A percentile compares a stretch with the other conserved stretches of the same genome.
These are phyloP conservation scores for Rhododendron vialii DNA, from an alignment of 148 eudicot species.

Conservation along the genomic window DNA sequence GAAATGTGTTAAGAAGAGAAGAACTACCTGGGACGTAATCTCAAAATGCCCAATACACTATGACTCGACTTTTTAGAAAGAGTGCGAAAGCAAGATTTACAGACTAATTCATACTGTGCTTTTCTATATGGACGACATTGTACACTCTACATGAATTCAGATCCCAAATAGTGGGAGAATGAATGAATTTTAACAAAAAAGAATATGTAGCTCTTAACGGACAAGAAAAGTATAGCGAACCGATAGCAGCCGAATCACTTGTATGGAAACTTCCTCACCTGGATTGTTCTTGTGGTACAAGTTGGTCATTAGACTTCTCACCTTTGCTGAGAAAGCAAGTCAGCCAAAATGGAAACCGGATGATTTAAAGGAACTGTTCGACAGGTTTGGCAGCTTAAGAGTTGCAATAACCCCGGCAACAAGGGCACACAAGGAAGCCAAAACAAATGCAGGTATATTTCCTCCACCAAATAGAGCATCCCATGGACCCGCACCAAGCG, in stretches of 20 bases:
- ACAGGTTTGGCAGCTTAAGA: slow-evolving; percentile 67
- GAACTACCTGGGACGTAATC: neutral
- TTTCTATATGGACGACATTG: neutral
- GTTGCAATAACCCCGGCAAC: slow-evolving; percentile 75
- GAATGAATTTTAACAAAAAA: slow-evolving; percentile 17
- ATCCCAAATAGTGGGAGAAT: slow-evolving; percentile 19
- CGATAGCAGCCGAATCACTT: neutral
- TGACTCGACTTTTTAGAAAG: neutral
- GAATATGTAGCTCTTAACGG: neutral
- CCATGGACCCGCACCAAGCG: slow-evolving; percentile 99
- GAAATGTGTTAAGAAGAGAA: neutral
- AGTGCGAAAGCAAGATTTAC: neutral
- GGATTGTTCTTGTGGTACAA: slow-evolving; percentile 16
- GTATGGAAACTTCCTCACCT: neutral
- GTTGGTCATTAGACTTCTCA: slow-evolving; percentile 2
- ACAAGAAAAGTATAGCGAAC: neutral
- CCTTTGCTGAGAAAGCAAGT: slow-evolving; percentile 15
- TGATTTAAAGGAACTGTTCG: slow-evolving; percentile 52
- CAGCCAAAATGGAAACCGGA: slow-evolving; percentile 88
- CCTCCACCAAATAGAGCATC: slow-evolving; percentile 97
- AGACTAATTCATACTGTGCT: neutral
- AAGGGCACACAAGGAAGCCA: slow-evolving; percentile 76
- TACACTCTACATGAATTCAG: slow-evolving; percentile 9
- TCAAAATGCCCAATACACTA: neutral
- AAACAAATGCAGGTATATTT: slow-evolving; percentile 82